These are phyloP conservation scores for Pseudocercospora cruenta DNA, from an alignment of 2,329 filamentous ascomycete species.

Conservation along the genomic window DNA sequence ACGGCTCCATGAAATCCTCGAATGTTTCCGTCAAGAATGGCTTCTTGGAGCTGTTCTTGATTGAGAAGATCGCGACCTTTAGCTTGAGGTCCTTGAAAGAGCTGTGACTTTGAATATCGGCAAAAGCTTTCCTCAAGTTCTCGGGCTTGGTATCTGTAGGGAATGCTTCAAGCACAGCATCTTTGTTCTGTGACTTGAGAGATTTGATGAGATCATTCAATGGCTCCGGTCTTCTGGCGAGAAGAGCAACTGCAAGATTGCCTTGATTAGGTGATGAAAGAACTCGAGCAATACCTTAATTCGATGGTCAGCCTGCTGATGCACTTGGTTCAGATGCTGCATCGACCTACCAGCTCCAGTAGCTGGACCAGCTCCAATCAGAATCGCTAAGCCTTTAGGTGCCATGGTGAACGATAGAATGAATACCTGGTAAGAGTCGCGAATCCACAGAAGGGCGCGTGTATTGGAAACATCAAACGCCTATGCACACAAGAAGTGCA, in stretches of 20 bases:
- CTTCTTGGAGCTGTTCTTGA: slow-evolving; percentile 60
- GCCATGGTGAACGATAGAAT: slow-evolving; percentile 47
- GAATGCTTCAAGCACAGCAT: slow-evolving; percentile 56
- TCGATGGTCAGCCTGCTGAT: not conserved
- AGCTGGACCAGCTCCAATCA: slow-evolving; percentile 56
- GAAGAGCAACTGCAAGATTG: slow-evolving; percentile 59
- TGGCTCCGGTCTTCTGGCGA: slow-evolving; percentile 54
- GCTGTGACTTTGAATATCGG: slow-evolving; percentile 52
- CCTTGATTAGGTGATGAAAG: slow-evolving; percentile 56
- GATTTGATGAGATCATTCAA: slow-evolving; percentile 49
- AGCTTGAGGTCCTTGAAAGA: slow-evolving; percentile 57
- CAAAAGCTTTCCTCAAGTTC: slow-evolving; percentile 54
- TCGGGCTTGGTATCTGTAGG: slow-evolving; percentile 55
- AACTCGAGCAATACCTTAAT: slow-evolving; percentile 57
- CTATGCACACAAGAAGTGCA: not conserved
- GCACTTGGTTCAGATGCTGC: not conserved
- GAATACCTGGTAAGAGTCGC: not conserved
- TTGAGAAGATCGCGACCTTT: slow-evolving; percentile 56
- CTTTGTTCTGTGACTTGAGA: slow-evolving; percentile 46
- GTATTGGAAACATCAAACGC: not conserved
- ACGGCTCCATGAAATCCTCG: slow-evolving; percentile 51
- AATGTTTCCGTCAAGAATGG: slow-evolving; percentile 60
- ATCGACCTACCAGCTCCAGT: slow-evolving; percentile 34
- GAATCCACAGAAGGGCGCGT: not conserved
- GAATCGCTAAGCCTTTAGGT: slow-evolving; percentile 54